Evolutionary conservation across 441 rosid species (phyloP).

Genomic region (Francoa sonchifolia): DNA sequence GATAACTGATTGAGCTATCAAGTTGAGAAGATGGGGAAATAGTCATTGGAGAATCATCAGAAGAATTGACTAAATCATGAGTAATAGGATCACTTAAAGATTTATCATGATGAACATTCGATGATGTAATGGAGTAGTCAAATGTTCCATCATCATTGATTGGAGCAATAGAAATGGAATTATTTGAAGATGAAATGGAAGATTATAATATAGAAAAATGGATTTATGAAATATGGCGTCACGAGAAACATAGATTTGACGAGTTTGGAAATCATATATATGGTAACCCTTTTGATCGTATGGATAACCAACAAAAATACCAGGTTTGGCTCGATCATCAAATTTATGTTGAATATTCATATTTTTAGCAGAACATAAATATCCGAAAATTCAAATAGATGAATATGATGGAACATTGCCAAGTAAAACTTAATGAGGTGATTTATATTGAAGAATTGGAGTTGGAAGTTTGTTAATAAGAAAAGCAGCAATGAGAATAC

Average conservation of each 20-base stretch:
- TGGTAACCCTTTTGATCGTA: no score
- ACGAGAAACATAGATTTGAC: no score
- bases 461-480: not conserved
- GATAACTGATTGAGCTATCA: not conserved
- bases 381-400: not conserved
- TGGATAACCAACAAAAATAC: no score
- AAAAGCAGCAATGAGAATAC: not conserved
- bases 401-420: not conserved
- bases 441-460: not conserved
- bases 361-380: not conserved
- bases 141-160: not conserved
- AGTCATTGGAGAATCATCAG: not conserved
- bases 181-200: not conserved
- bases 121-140: not conserved
- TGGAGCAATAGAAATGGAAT: not conserved
- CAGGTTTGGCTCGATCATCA: no score
- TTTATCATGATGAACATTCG: not conserved
- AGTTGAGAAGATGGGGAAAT: not conserved
- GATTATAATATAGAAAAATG: not conserved
- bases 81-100: not conserved
- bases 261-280: no score
- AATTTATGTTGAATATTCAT: no score
- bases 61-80: not conserved
- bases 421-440: not conserved
- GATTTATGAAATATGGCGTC: no score